These are phyloP conservation scores for Podaxis sp. DNA, from an alignment of 768 basidiomycete species.

Conservation along the genomic window DNA sequence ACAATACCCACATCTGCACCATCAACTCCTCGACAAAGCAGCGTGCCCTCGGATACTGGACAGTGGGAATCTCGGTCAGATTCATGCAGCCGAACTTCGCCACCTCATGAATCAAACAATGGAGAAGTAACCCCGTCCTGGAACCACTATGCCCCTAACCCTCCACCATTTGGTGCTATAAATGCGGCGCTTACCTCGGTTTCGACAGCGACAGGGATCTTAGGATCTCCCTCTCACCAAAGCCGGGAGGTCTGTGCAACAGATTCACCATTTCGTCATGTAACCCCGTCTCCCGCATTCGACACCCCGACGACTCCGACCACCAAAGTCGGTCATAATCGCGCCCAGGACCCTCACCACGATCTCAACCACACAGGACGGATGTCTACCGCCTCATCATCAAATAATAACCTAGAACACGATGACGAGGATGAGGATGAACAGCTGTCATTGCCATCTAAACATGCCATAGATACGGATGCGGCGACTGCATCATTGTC, in stretches of 20 bases:
- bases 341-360: not conserved
- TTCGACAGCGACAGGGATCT: conserved; percentile 41
- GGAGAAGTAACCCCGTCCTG: conserved; percentile 28
- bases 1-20: conserved; percentile 17
- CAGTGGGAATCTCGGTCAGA: conserved; percentile 28
- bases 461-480: not conserved
- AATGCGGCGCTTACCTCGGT: conserved; percentile 40
- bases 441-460: not conserved
- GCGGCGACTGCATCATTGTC: conserved; percentile 4
- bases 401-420: not conserved
- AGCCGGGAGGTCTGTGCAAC: conserved; percentile 12
- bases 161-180: conserved; percentile 41
- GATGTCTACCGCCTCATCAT: not conserved
- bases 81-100: conserved; percentile 34
- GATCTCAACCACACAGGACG: not conserved
- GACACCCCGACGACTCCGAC: not conserved
- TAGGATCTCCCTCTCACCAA: conserved; percentile 20
- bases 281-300: not conserved
- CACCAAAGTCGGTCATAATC: not conserved
- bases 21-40: conserved; percentile 17
- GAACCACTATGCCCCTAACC: conserved; percentile 28
- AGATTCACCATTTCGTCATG: not conserved
- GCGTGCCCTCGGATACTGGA: conserved; percentile 18
- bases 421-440: not conserved
- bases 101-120: conserved; percentile 23